Base-by-base conservation (phyloP, 139 green algal genomes). In the Eudorina sp. region DNA sequence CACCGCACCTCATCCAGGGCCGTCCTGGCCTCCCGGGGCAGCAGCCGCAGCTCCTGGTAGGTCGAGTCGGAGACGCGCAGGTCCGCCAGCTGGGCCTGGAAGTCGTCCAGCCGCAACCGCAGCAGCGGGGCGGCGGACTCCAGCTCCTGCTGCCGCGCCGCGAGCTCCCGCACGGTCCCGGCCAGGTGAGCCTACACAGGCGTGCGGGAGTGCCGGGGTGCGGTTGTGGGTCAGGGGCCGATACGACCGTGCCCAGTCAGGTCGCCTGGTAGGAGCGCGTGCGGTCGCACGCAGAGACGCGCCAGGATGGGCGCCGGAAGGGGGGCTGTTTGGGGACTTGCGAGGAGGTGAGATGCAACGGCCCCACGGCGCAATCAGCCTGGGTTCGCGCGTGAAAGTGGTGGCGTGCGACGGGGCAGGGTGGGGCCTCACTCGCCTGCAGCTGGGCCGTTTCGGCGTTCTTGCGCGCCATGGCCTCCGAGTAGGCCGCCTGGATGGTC, bases 121-220 rank as follows among this genome's bases (percentile, higher is more conserved):
- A 92, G 25, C 41, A 90, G 36, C 36, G 90, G 90, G 0, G 90
- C 90, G 1, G 60, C 69, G 2, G 90, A 46, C 73, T 93, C 90
- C 34, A 93, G 84, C 80, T 93, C 90, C 36, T 79, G 60, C 83
- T 93, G 90, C 43, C 90, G 75, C 3, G 81, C 34, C 6, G 84
- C 48, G 41, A 93, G 34, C 53, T 93, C 90, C 21, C 84, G 40
- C 0, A 91, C 68, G 0, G 70, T 53, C n/a, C 62, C 62, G 8
- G 55, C 53, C 25, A 85, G 48, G 36, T 85, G 74, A 4, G 62
- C 31, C 53, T 87, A n/a, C n/a, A n/a, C n/a, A n/a, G n/a, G n/a
- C n/a, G n/a, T n/a, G n/a, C n/a, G n/a, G n/a, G n/a, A n/a, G n/a
- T n/a, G n/a, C n/a, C n/a, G n/a, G n/a, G n/a, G n/a, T n/a, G n/a